Conservation (phyloP, 192 early-diverging fungal genomes). For the Dimargaris cristalligena region DNA sequence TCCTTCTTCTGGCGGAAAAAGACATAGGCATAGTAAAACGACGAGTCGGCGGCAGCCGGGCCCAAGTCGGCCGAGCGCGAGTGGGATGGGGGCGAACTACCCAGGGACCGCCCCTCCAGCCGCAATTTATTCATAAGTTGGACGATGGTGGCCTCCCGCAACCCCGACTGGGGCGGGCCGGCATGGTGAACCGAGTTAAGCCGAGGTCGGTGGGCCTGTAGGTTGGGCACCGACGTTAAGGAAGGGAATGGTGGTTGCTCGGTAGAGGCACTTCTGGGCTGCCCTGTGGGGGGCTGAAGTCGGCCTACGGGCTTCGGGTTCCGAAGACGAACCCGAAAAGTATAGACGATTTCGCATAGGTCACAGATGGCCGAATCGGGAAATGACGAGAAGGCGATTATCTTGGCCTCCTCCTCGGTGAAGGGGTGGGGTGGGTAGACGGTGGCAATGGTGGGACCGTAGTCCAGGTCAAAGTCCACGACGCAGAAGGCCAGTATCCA, state of each 20-base stretch:
- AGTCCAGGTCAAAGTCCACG: constrained; percentile 72
- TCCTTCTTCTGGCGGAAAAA: constrained; percentile 90
- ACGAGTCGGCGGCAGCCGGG: constrained; percentile 30
- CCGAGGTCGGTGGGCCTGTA: too few relatives aligned
- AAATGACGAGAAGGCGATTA: constrained; percentile 63
- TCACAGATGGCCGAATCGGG: constrained; percentile 62
- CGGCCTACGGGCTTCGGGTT: too few relatives aligned
- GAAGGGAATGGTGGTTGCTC: too few relatives aligned
- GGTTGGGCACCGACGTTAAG: too few relatives aligned
- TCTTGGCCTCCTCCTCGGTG: constrained; percentile 46
- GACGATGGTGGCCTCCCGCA: too few relatives aligned
- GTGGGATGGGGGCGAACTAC: too few relatives aligned
- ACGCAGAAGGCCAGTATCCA: constrained; percentile 60
- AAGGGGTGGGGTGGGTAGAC: constrained; percentile 54
- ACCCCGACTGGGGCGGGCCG: too few relatives aligned
- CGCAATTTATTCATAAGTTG: too few relatives aligned
- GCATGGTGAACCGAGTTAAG: too few relatives aligned
- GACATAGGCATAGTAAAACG: constrained; percentile 73
- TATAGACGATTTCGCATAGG: constrained; percentile 56
- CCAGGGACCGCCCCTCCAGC: too few relatives aligned
- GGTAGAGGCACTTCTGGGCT: too few relatives aligned
- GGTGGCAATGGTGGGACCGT: constrained; percentile 53
- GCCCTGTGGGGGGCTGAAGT: constrained; percentile 25
- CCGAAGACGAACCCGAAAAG: constrained; percentile 53
- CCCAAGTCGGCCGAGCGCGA: too few relatives aligned